These are phyloP conservation scores for Magnusiomyces tetraspermus DNA, from an alignment of 1,139 yeast genomes.

Conservation along the genomic window DNA sequence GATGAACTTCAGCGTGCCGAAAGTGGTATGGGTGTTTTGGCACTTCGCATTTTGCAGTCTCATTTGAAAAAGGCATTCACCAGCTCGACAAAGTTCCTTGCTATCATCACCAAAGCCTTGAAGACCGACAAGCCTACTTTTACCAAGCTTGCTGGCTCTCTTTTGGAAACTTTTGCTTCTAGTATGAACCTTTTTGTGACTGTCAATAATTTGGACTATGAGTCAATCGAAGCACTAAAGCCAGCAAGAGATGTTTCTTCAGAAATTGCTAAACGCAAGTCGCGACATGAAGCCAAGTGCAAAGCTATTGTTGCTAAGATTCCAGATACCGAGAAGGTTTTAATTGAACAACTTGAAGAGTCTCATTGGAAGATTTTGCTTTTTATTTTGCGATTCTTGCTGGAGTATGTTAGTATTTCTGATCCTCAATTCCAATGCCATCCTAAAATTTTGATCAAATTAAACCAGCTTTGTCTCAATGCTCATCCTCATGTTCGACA, in stretches of 20 bases:
- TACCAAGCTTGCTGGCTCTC: slow-evolving; percentile 29
- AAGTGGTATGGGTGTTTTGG: slow-evolving; percentile 47
- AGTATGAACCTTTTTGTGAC: slow-evolving; percentile 12
- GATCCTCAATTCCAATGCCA: slow-evolving; percentile 38
- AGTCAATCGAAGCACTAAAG: slow-evolving; percentile 42
- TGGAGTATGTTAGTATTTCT: slow-evolving; percentile 46
- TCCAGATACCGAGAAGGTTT: slow-evolving; percentile 9
- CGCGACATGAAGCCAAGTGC: slow-evolving; percentile 40
- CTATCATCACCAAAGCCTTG: slow-evolving; percentile 48
- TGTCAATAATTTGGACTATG: slow-evolving; percentile 37
- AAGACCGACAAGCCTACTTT: slow-evolving; percentile 45
- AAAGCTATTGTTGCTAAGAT: slow-evolving; percentile 7
- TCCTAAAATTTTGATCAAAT: slow-evolving; percentile 37
- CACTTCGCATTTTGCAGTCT: slow-evolving; percentile 31
- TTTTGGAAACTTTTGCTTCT: slow-evolving; percentile 22
- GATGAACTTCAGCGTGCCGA: slow-evolving; percentile 52
- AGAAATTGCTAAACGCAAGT: slow-evolving; percentile 43
- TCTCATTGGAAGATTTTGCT: slow-evolving; percentile 47
- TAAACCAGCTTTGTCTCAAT: slow-evolving; percentile 48
- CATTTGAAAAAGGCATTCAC: slow-evolving; percentile 51
- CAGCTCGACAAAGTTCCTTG: slow-evolving; percentile 41
- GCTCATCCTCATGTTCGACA: slow-evolving; percentile 63
- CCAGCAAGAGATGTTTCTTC: slow-evolving; percentile 54
- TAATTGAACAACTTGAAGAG: slow-evolving; percentile 20
- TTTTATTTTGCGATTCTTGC: slow-evolving; percentile 32